Evolutionary conservation across 2,329 filamentous ascomycete genomes (phyloP).

Genomic region (Trichoderma atroviride): DNA sequence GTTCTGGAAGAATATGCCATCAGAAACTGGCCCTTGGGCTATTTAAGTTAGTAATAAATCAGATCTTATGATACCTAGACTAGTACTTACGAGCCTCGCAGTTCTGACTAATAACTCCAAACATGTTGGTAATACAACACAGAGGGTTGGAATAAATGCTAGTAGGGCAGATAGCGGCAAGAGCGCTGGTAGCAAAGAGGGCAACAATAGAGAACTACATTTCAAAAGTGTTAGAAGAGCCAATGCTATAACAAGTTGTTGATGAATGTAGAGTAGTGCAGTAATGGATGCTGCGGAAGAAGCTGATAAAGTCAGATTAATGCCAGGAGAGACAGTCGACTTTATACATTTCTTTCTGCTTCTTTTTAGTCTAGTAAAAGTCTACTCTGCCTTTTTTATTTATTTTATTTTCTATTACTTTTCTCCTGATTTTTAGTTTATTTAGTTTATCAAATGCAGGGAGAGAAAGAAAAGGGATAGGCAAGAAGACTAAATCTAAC

Average conservation of each 20-base stretch:
- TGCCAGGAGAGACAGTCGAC: neutral
- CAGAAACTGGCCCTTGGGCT: neutral
- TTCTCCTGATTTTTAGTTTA: too few relatives aligned
- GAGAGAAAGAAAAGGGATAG: constrained; percentile 1
- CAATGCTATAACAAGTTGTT: neutral
- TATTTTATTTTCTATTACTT: neutral
- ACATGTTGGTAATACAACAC: neutral
- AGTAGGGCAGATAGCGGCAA: neutral
- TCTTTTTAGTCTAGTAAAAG: neutral
- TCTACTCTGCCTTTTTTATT: neutral
- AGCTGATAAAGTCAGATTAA: neutral
- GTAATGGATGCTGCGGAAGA: neutral
- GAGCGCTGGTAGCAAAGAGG: neutral
- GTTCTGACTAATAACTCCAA: neutral
- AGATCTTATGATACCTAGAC: too few relatives aligned
- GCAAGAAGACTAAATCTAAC: neutral
- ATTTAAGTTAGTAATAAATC: neutral
- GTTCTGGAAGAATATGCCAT: neutral
- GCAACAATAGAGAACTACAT: constrained; percentile 3
- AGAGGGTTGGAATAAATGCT: neutral
- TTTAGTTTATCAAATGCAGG: constrained; percentile 9
- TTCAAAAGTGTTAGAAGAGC: neutral
- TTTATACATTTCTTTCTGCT: neutral
- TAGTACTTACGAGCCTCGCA: neutral
- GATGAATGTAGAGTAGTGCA: neutral